Base-by-base conservation (phyloP, 768 basidiomycete genomes). In the Panaeolus papilionaceus region DNA sequence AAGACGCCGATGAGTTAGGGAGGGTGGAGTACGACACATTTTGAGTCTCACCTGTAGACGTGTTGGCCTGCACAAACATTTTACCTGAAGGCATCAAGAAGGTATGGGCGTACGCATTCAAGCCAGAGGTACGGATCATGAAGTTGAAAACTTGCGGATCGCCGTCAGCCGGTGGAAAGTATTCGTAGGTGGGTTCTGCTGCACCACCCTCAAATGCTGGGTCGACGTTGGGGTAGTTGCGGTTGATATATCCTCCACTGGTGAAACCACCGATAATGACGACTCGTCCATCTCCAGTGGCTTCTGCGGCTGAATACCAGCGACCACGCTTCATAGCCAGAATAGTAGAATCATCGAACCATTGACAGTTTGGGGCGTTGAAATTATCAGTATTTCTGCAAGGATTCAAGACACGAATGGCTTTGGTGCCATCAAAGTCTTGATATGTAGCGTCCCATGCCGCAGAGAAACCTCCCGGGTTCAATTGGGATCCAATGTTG, bases 111-210 rank as follows among this genome's bases (percentile, higher is more conserved):
- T 93, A 94, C 0, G 92, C 82, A 76, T 94, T 94, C 47, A 94
- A 82, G 47, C 93, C 93, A 23, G 90, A 91, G 0, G 92, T 92
- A 16, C 83, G 79, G 68, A 85, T 78, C 82, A 94, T 82, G 82
- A 94, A 94, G 6, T 86, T 76, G 85, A 91, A 89, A 28, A 81
- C 76, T 67, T 83, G 82, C 2, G 85, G 85, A 9, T 75, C 70
- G 10, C 78, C 74, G 12, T 84, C 83, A 38, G 82, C 86, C 6
- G 86, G 82, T 8, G 95, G 95, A 79, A 84, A 96, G 77, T 94
- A 93, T 79, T 95, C 94, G 74, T 86, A 92, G 0, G 92, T 92
- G 37, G 92, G 91, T 72, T 96, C 92, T 10, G 93, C 91, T 11
- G 86, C 92, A 42, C 89, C 89, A 58, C 91, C 91, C 72, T 88